Conservation (phyloP, 2,329 filamentous ascomycete genomes). For the Trichoderma cornu-damae region DNA sequence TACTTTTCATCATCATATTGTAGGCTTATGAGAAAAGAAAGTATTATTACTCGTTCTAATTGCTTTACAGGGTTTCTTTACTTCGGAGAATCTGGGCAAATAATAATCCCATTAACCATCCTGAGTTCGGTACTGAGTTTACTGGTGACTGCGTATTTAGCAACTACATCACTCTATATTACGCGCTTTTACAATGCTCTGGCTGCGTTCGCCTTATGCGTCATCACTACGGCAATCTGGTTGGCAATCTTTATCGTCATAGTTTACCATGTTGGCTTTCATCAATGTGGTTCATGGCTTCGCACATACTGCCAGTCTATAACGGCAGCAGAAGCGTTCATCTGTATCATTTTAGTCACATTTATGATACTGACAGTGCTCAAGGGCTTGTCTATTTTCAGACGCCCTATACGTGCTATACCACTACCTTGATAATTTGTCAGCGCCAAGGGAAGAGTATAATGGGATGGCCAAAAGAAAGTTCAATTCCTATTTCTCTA, state of each 20-base stretch:
- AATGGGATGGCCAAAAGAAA: no score
- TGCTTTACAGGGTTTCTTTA: no score
- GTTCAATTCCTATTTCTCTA: no score
- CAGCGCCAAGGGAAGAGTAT: no score
- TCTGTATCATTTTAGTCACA: background rate
- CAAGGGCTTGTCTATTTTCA: background rate
- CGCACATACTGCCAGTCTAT: background rate
- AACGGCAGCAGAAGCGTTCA: background rate
- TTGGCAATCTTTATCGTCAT: background rate
- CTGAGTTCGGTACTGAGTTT: background rate
- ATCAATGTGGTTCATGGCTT: background rate
- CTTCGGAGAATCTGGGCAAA: no score
- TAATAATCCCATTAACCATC: background rate
- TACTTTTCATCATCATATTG: no score
- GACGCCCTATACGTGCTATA: background rate
- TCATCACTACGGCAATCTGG: background rate
- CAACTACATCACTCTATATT: background rate
- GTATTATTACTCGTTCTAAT: no score
- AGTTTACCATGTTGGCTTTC: background rate
- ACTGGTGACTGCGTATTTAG: background rate
- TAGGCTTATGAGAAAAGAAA: no score
- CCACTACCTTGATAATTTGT: background rate
- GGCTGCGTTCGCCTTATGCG: background rate
- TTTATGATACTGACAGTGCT: background rate
- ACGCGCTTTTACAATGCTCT: background rate